Percentiles rank a stretch among this genome's conserved stretches.
Conservation (phyloP, 1,284 basidiomycete species). For the Coriolopsis trogii region DNA sequence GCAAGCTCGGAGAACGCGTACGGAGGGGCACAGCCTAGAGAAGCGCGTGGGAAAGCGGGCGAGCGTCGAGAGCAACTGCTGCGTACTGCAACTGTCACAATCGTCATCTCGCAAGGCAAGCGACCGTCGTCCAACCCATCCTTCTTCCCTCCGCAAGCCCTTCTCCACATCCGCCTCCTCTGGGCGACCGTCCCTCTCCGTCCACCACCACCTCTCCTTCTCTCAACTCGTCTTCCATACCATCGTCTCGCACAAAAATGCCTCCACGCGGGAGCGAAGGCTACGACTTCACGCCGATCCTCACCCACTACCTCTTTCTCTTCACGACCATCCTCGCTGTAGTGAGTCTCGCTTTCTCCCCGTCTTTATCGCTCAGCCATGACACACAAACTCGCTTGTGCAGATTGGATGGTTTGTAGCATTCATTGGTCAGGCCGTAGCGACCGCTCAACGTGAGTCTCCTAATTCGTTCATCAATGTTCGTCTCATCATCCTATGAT, state of each 20-base stretch:
- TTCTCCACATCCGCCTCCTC: slow-evolving; percentile 5
- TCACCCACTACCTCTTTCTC: slow-evolving; percentile 89
- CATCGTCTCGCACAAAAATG: slow-evolving; percentile 35
- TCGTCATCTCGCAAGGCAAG: slow-evolving; percentile 9
- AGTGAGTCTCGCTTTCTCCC: slow-evolving; percentile 46
- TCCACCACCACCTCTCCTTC: slow-evolving; percentile 8
- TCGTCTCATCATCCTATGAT: slow-evolving; percentile 14
- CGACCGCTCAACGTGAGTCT: slow-evolving; percentile 64
- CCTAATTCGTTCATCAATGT: background rate
- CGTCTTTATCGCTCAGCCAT: slow-evolving; percentile 2
- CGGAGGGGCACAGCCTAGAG: slow-evolving; percentile 2
- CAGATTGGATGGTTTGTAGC: slow-evolving; percentile 92
- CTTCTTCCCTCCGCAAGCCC: slow-evolving; percentile 17
- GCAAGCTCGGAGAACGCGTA: background rate
- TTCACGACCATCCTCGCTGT: slow-evolving; percentile 83
- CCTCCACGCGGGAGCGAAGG: slow-evolving; percentile 58
- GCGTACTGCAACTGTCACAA: too few species aligned
- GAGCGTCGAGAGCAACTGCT: too few species aligned
- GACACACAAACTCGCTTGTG: slow-evolving; percentile 8
- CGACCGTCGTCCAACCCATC: slow-evolving; percentile 20
- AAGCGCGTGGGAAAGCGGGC: slow-evolving; percentile 9
- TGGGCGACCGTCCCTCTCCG: slow-evolving; percentile 4
- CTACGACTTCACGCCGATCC: slow-evolving; percentile 81
- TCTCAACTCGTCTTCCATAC: background rate
- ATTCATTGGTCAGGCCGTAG: slow-evolving; percentile 81